Evolutionary conservation across 352 stramenopile genomes (phyloP).

Genomic region (Globisporangium cederbergense): DNA sequence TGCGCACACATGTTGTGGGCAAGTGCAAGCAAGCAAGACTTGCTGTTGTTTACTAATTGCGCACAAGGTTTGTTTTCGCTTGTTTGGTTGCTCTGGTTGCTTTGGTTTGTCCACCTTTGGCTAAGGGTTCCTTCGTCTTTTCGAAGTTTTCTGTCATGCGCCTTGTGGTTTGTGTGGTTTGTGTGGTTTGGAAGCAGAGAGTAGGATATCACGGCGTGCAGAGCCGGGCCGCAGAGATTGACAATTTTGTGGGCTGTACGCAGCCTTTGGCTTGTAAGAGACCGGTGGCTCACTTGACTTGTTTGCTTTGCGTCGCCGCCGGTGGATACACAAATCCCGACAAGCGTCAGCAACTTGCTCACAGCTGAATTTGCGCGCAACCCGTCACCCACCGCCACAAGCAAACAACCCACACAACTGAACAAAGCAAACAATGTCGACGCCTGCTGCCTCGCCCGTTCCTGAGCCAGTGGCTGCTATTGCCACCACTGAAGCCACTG

Average conservation of each 20-base stretch:
- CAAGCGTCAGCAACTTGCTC: background rate
- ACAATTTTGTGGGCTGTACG: background rate
- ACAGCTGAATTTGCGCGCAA: slow-evolving; percentile 7
- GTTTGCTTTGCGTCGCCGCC: background rate
- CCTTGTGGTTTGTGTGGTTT: background rate
- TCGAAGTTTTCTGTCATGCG: background rate
- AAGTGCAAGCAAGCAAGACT: too few species aligned
- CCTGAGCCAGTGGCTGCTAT: background rate
- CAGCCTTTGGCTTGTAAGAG: background rate
- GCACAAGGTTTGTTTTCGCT: too few species aligned
- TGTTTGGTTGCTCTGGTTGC: too few species aligned
- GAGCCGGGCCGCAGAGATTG: background rate
- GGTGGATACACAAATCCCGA: background rate
- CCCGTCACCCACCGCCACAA: background rate
- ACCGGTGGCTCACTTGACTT: background rate
- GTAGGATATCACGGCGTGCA: background rate
- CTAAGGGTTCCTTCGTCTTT: background rate
- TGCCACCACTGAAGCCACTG: background rate
- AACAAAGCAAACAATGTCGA: background rate
- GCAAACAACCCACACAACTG: background rate
- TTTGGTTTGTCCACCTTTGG: too few species aligned
- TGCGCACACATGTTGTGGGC: too few species aligned
- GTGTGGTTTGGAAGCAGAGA: background rate
- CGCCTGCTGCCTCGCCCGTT: background rate
- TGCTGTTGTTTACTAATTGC: too few species aligned